Evolutionary conservation across 1,284 basidiomycete genomes (phyloP).

Genomic region (Pisolithus thermaeus): DNA sequence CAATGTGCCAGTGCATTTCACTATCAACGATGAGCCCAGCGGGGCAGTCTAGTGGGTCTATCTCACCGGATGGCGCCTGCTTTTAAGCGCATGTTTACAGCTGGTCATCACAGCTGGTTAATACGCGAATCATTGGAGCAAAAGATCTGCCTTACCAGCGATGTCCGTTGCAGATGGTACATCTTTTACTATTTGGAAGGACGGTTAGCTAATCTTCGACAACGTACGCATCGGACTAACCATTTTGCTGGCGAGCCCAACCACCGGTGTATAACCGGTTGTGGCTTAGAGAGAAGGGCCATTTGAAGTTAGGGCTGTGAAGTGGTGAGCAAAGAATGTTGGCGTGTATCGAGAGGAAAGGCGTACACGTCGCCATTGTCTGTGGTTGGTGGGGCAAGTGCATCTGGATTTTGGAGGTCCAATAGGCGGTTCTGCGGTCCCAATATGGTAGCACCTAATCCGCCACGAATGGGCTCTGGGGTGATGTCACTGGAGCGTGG

Average conservation of each 20-base stretch:
- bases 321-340: not conserved
- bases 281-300: conserved; percentile 54
- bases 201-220: not conserved
- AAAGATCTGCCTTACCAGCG: conserved; percentile 15
- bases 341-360: not conserved
- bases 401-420: conserved; percentile 43
- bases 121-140: not conserved
- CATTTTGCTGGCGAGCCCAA: conserved; percentile 52
- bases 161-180: conserved; percentile 41
- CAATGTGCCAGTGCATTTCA: conserved; percentile 58
- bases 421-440: conserved; percentile 45
- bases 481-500: conserved; percentile 13
- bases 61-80: conserved; percentile 44
- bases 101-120: conserved; percentile 1
- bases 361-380: conserved; percentile 38
- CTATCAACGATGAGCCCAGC: conserved; percentile 19
- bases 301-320: conserved; percentile 43
- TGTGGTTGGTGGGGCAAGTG: conserved; percentile 47
- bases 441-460: conserved; percentile 36
- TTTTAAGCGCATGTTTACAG: conserved; percentile 55
- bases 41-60: not conserved
- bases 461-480: conserved; percentile 34
- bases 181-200: conserved; percentile 25
- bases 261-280: conserved; percentile 50
- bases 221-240: conserved; percentile 21